Evolutionary conservation across 2,329 filamentous ascomycete species (phyloP), one percentile per base, ranked within the genome.

Genomic region (Penicillium hordei): DNA sequence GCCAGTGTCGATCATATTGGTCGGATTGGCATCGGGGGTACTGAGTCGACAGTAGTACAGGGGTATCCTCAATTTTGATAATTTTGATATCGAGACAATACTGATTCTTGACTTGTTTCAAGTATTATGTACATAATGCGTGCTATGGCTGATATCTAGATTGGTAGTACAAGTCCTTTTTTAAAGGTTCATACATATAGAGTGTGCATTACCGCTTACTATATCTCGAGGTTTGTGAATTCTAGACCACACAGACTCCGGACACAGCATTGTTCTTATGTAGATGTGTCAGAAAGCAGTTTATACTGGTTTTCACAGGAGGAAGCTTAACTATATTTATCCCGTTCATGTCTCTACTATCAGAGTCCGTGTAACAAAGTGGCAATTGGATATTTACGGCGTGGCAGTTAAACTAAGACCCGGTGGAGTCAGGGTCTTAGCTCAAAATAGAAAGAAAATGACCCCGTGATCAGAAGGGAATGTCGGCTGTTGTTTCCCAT

Each of bases 1-100:
- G 23, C 21, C 45, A 31, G 39, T 27, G 53, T 52, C 46, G 53
- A 56, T 56, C 53, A 51, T 39, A 38, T 13, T 40, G 43, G 25
- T 48, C 17, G 27, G 13, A 13, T 40, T 40, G 25, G 15, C 4
- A 21, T 34, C 23, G 19, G 5, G 5, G 13, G 19, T 23, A 23
- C 27, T 21, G 21, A 25, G n/a, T 12, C 4, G 9, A 3, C 29
- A 31, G 19, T 21, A 13, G 10, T 9, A n/a, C 48, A 33, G 38
- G 48, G 25, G 3, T 51, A 42, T 23, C n/a, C 48, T 33, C 10
- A 19, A 12, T 2, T 50, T 31, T 31, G n/a, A 33, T 19, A 19
- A 12, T 2, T 50, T 31, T 31, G n/a, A 33, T 19, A 31, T 29
- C 25, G 2, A 50, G 25, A 27, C 48, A 21, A 53, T 44, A 1